A percentile compares a stretch with the other conserved stretches of the same genome.
These are phyloP conservation scores for Besnoitia besnoiti DNA, from an alignment of 169 alveolate genomes.

Conservation along the genomic window DNA sequence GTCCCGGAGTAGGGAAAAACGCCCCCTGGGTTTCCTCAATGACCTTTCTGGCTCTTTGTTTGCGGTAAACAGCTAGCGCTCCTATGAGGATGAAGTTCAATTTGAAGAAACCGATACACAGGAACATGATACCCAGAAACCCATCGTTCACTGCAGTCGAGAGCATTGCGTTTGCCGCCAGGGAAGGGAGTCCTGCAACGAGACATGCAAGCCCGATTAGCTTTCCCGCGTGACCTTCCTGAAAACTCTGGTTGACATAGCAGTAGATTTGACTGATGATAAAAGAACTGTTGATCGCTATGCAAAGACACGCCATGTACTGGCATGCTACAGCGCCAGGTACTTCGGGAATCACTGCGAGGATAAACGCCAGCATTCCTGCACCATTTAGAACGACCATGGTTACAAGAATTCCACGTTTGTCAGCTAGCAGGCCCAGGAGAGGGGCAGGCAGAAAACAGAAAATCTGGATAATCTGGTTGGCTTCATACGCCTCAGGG, in stretches of 20 bases:
- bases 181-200: constrained; percentile 14
- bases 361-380: constrained; percentile 20
- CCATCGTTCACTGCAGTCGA: neutral
- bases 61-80: neutral
- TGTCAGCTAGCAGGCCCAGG: constrained; percentile 38
- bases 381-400: neutral
- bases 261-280: constrained; percentile 29
- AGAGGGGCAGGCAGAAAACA: constrained; percentile 40
- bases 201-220: neutral
- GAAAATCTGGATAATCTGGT: constrained; percentile 28
- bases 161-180: constrained; percentile 24
- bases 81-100: neutral
- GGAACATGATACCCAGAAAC: neutral
- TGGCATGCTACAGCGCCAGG: constrained; percentile 32
- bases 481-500: constrained; percentile 40
- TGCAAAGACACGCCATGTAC: constrained; percentile 1
- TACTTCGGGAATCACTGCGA: neutral
- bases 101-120: neutral
- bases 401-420: neutral
- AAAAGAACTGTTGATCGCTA: neutral
- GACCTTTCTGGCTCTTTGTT: neutral
- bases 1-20: neutral
- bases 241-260: constrained; percentile 19
- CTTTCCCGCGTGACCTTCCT: constrained; percentile 23
- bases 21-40: constrained; percentile 11